Evolutionary conservation across 2,329 filamentous ascomycete genomes (phyloP), one percentile per base, ranked within the genome.

Genomic region (Amesomyces nigricolor): DNA sequence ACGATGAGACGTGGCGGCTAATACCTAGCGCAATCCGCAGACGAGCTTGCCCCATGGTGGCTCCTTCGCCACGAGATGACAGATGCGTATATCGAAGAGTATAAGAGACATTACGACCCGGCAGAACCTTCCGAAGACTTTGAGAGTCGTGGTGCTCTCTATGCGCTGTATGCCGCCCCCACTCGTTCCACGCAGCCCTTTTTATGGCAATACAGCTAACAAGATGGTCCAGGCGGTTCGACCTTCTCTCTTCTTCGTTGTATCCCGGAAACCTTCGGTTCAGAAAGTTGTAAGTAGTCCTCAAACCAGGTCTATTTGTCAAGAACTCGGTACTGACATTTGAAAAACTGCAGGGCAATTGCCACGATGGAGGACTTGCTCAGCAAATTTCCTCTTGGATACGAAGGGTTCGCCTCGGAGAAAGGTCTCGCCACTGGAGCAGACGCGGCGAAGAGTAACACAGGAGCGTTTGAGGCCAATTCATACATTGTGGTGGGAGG

Each of bases 31-130:
- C 6, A 17, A 43, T 22, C 7, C 8, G 4, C 44, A 53, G 51
- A 53, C n/a, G 44, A 53, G 45, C n/a, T 53, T n/a, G 51, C 22
- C 5, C 51, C 51, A 1, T 53, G 51, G 51, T 43, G 44, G 51
- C 51, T 37, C 1, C 9, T 11, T 7, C 51, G 51, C 29, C 51
- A 47, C 17, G 9, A 16, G 9, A 37, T 47, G 16, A 8, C 19
- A 2, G 35, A 17, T 22, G 26, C 8, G 1, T 53, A 48, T 11
- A 22, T 53, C 10, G 26, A 14, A 0, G 51, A 42, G 17, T 53
- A 53, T 26, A 22, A 14, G 16, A 22, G 8, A 7, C 19, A 11
- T 16, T 9, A 42, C 13, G n/a, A 7, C 10, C 14, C 19, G 1
- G 32, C 42, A 2, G 16, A 43, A 14, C 45, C 39, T 2, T 10